Percentiles rank a stretch among this genome's conserved stretches.
Conservation (phyloP, 768 basidiomycete genomes). For the Leccinum rimulosum region DNA sequence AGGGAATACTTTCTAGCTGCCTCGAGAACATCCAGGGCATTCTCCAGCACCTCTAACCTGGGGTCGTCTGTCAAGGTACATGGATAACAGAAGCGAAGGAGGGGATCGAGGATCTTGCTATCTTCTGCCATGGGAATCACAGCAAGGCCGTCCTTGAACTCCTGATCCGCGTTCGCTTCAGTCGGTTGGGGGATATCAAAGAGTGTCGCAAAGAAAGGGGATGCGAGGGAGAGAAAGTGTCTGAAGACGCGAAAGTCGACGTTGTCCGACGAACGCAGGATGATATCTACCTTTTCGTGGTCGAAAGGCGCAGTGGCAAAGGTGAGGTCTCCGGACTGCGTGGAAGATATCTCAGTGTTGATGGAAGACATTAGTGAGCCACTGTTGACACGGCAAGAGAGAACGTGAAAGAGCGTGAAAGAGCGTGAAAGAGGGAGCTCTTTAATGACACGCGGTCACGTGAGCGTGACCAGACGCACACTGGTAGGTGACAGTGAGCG, state of each 20-base stretch:
- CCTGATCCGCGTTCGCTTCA: neutral
- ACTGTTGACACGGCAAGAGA: neutral
- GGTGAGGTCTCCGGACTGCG: neutral
- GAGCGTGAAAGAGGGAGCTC: no score
- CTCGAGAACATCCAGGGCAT: neutral
- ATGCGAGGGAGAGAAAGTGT: neutral
- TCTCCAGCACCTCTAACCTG: neutral
- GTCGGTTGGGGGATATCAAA: constrained; percentile 29
- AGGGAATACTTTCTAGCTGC: neutral
- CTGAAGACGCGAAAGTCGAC: neutral
- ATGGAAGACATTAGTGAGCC: no score
- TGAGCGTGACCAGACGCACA: no score
- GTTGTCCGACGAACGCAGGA: neutral
- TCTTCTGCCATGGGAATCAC: neutral
- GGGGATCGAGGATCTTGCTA: neutral
- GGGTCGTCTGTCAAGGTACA: neutral
- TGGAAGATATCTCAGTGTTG: neutral
- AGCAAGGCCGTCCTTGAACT: neutral
- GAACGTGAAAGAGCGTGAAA: neutral
- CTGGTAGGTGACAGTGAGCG: no score
- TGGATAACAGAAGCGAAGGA: neutral
- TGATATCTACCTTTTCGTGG: neutral
- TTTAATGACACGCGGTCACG: no score
- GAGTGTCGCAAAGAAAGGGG: neutral
- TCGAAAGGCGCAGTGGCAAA: constrained; percentile 2